Conservation (phyloP, 345 rosid genomes). For the Eucalyptus cloeziana region DNA sequence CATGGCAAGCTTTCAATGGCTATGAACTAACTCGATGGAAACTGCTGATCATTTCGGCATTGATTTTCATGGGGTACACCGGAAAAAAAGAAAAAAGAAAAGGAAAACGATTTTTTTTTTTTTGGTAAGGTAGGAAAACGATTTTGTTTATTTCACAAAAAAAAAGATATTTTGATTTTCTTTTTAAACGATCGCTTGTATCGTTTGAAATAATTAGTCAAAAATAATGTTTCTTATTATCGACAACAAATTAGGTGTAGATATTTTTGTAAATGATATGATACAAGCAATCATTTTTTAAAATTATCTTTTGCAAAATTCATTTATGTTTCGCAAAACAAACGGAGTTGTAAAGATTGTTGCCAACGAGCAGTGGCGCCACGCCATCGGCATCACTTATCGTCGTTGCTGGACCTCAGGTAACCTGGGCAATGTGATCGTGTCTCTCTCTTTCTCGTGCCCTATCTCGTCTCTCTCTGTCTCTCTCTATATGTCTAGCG, state of each 20-base stretch:
- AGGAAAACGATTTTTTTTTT: too few species aligned
- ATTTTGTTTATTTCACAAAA: too few species aligned
- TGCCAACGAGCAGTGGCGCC: background rate
- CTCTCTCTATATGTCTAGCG: background rate
- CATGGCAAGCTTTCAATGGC: background rate
- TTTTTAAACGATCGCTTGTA: accelerated
- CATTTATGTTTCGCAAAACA: background rate
- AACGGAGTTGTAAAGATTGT: background rate
- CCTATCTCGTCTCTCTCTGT: background rate
- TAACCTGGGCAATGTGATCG: background rate
- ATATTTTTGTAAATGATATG: accelerated
- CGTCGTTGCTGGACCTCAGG: background rate
- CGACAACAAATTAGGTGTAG: too few species aligned
- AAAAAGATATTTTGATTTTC: too few species aligned
- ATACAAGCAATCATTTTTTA: too few species aligned
- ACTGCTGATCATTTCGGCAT: background rate
- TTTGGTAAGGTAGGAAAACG: too few species aligned
- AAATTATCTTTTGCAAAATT: too few species aligned
- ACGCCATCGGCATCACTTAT: background rate
- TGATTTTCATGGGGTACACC: background rate
- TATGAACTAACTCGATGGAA: background rate
- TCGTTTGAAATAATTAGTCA: too few species aligned
- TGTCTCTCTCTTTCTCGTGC: background rate
- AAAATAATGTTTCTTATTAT: too few species aligned
- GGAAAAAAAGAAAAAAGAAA: accelerated